Evolutionary conservation across 139 green algal species (phyloP).

Genomic region (Micractinium conductrix): DNA sequence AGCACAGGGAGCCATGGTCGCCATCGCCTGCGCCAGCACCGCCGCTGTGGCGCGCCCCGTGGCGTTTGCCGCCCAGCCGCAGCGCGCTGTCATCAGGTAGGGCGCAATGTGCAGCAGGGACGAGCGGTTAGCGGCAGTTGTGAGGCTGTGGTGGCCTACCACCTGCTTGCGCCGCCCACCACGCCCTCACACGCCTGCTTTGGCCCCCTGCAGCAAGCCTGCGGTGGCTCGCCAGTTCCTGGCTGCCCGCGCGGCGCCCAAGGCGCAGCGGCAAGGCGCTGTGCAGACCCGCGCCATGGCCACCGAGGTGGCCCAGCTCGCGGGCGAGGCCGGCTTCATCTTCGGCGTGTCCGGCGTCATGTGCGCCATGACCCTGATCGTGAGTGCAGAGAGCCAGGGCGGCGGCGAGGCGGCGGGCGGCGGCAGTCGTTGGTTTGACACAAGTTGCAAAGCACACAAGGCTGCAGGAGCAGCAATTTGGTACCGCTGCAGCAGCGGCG

Average conservation of each 20-base stretch:
- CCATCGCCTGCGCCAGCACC: constrained; percentile 16
- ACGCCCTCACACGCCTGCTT: background rate
- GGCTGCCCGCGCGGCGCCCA: constrained; percentile 14
- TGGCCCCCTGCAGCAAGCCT: constrained; percentile 25
- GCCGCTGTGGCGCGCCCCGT: constrained; percentile 9
- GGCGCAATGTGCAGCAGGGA: background rate
- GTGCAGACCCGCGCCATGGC: constrained; percentile 31
- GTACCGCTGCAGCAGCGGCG: too few relatives aligned
- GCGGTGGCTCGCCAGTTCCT: constrained; percentile 4
- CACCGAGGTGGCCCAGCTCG: constrained; percentile 83
- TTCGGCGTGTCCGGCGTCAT: constrained; percentile 78
- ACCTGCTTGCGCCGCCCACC: background rate
- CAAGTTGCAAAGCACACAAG: too few relatives aligned
- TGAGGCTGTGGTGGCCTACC: background rate
- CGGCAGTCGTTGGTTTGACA: too few relatives aligned
- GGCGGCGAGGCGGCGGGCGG: background rate
- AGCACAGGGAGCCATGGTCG: constrained; percentile 11
- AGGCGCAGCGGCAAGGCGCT: constrained; percentile 3
- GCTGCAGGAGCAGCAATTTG: too few relatives aligned
- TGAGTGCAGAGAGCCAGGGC: constrained; percentile 49
- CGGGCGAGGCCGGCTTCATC: constrained; percentile 84
- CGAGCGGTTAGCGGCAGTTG: background rate
- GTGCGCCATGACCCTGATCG: constrained; percentile 87
- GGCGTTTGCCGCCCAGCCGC: constrained; percentile 4
- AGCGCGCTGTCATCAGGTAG: constrained; percentile 4